Evolutionary conservation across 140 eudicot genomes (phyloP).

Genomic region (Anethum foeniculum): DNA sequence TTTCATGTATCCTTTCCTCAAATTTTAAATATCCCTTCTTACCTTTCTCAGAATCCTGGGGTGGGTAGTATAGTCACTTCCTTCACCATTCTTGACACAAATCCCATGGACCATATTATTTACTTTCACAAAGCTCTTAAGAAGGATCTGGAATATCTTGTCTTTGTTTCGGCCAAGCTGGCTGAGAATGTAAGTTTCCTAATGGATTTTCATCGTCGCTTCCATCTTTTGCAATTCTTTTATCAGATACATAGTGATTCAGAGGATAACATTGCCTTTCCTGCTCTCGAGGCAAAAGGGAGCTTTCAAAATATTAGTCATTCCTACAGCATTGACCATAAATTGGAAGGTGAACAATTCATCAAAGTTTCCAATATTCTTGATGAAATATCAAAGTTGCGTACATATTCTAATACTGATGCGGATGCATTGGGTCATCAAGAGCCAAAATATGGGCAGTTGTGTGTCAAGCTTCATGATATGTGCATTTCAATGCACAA

Average conservation of each 20-base stretch:
- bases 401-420: constrained; percentile 12
- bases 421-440: constrained; percentile 17
- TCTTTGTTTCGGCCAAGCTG: constrained; percentile 53
- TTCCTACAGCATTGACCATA: constrained; percentile 74
- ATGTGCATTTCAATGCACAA: constrained; percentile 60
- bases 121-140: constrained; percentile 79
- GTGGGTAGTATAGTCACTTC: constrained; percentile 22
- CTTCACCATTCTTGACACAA: constrained; percentile 37
- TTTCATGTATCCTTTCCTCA: constrained; percentile 50
- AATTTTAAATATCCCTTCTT: constrained; percentile 22
- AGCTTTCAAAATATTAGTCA: constrained; percentile 51
- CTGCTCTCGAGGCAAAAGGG: constrained; percentile 83
- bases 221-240: constrained; percentile 41
- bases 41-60: constrained; percentile 25
- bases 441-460: constrained; percentile 35
- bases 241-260: constrained; percentile 64
- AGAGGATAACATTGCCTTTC: constrained; percentile 79
- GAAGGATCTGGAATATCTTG: constrained; percentile 57
- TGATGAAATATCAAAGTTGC: constrained; percentile 40
- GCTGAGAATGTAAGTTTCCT: constrained; percentile 34
- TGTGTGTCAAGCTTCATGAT: constrained; percentile 65
- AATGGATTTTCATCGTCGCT: constrained; percentile 42
- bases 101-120: constrained; percentile 68
- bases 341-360: constrained; percentile 61
- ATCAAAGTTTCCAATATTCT: constrained; percentile 46